Evolutionary conservation across 495 filamentous ascomycete species (phyloP).

Genomic region (Trypethelium eluteriae): DNA sequence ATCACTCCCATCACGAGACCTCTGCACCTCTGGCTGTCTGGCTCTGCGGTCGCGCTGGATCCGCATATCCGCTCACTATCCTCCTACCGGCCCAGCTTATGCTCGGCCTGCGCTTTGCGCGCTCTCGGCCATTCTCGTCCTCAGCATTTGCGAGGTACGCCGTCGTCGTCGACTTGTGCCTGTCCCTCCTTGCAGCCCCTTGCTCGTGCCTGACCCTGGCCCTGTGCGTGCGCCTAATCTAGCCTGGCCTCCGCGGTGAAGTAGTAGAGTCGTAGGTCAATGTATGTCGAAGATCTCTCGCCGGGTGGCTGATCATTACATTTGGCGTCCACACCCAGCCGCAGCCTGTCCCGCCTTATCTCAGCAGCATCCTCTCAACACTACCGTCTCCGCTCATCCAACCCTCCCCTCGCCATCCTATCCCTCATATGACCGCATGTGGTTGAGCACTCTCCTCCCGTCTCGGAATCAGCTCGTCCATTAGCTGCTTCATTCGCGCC

Average conservation of each 20-base stretch:
- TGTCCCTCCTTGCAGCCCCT: not conserved
- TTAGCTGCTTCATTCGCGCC: not conserved
- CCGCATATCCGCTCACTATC: constrained; percentile 7
- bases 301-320: constrained; percentile 10
- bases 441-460: not conserved
- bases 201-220: not conserved
- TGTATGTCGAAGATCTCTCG: constrained; percentile 6
- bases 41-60: not conserved
- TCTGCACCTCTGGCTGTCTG: not conserved
- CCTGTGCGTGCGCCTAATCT: constrained; percentile 1
- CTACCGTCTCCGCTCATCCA: constrained; percentile 2
- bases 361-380: constrained; percentile 8
- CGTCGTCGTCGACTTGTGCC: not conserved
- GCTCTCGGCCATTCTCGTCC: constrained; percentile 11
- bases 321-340: not conserved
- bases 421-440: not conserved
- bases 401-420: not conserved
- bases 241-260: not conserved
- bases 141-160: not conserved
- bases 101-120: constrained; percentile 1
- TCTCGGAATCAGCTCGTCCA: not conserved
- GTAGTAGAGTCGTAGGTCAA: not conserved
- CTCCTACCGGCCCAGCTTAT: not conserved
- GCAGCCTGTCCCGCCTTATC: constrained; percentile 10
- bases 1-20: constrained; percentile 13